Base-by-base conservation (phyloP, 768 basidiomycete species). In the Mycena alexandri region DNA sequence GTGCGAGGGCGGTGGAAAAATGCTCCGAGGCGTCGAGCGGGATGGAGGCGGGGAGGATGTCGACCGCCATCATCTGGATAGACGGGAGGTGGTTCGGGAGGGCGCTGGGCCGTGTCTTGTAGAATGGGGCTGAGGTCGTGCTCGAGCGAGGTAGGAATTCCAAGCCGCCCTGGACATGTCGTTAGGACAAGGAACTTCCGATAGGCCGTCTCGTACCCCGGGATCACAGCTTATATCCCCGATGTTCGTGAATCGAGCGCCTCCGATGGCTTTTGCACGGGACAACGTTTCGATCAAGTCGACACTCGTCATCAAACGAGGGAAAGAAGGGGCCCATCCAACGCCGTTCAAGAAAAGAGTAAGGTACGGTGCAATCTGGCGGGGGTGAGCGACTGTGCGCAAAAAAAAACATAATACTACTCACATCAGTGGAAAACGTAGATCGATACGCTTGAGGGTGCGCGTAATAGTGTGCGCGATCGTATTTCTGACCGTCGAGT, bases 191-290 rank as follows among this genome's bases (percentile, higher is more conserved):
- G 17, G 22, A 46, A 13, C 21, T 5, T 10, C 22, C 13, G 14
- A 21, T 22, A 16, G 29, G 33, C 1, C 22, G 21, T 46, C n/a
- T 22, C 82, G 21, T 59, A 90, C 93, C 75, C 88, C 86, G n/a
- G 94, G 83, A 74, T 98, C 96, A 74, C 95, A 97, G 68, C 89
- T 94, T 42, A 98, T 92, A 74, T 98, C 96, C 2, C 93, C 94
- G 24, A 98, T 85, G 60, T 88, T 91, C 11, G 85, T 84, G 72
- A 91, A 90, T 24, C 92, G 82, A 17, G 83, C 86, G 3, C 80
- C 83, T 9, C 87, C 86, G 2, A 90, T 72, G 10, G 80, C 75
- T 43, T 82, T 80, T 0, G 88, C 90, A 4, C 78, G 81, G 38
- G 79, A 68, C 9, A 90, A 82, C 0, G 89, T 85, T 2, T 77